These are phyloP conservation scores for Trichoderma guizhouense DNA, from an alignment of 2,329 filamentous ascomycete species.

Conservation along the genomic window DNA sequence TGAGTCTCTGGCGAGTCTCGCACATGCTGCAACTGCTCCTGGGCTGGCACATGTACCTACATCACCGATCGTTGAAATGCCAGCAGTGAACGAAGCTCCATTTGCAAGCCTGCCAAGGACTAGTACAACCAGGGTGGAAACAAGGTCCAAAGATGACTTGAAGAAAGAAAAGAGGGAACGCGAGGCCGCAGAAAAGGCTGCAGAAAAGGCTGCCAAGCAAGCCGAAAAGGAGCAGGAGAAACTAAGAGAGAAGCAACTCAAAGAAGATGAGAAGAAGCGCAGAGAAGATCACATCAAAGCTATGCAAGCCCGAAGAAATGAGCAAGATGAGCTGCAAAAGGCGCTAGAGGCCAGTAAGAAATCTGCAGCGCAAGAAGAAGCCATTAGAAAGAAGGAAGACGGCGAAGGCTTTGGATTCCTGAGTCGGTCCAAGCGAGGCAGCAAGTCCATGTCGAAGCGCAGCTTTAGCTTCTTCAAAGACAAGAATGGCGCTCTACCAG, in stretches of 20 bases:
- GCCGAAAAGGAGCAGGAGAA: constrained; percentile 45
- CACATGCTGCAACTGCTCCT: constrained; percentile 63
- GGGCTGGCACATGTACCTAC: neutral
- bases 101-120: constrained; percentile 18
- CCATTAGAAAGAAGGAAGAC: constrained; percentile 40
- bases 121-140: constrained; percentile 28
- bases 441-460: constrained; percentile 75
- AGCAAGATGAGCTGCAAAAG: constrained; percentile 59
- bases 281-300: constrained; percentile 55
- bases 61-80: neutral
- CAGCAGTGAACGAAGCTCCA: neutral
- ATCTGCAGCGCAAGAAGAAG: constrained; percentile 53
- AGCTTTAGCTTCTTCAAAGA: constrained; percentile 66
- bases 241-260: constrained; percentile 43
- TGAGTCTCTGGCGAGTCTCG: constrained; percentile 55
- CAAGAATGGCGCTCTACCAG: constrained; percentile 30
- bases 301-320: constrained; percentile 50
- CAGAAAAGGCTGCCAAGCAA: constrained; percentile 50
- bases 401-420: constrained; percentile 46
- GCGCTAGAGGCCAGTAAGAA: constrained; percentile 65
- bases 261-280: constrained; percentile 32
- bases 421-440: constrained; percentile 65
- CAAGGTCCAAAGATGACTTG: constrained; percentile 57
- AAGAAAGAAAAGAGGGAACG: constrained; percentile 68
- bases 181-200: constrained; percentile 53